phyloP scores from a whole-genome alignment of 345 rosid genomes.

The Litchi chinensis region DNA sequence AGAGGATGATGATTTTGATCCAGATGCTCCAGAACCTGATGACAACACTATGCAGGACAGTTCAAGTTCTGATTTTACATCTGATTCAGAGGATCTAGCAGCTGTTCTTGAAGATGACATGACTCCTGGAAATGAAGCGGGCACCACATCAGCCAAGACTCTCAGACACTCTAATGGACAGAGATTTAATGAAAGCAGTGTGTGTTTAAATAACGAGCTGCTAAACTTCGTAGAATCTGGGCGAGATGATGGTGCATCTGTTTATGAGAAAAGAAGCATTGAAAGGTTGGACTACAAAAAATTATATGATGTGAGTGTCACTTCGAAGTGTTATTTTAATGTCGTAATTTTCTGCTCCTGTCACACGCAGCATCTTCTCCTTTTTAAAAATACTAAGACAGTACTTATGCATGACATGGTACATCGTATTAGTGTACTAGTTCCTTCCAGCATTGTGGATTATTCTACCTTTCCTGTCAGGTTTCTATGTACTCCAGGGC shows the following conservation, averaged over 20 bases:
- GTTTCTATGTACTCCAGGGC: background rate
- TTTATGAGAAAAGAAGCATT: conserved; percentile 55
- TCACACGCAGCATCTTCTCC: background rate
- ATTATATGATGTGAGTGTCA: conserved; percentile 76
- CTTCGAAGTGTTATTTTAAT: conserved; percentile 8
- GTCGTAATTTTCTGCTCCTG: background rate
- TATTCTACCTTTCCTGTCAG: conserved; percentile 4
- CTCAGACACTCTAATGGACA: conserved; percentile 23
- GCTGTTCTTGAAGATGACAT: conserved; percentile 32
- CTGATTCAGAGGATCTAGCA: conserved; percentile 78
- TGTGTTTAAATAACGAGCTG: conserved; percentile 28
- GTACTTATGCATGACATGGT: background rate
- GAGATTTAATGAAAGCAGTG: conserved; percentile 32
- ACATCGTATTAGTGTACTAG: background rate
- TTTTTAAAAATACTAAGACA: background rate
- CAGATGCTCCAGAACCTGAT: conserved; percentile 53
- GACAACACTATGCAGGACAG: conserved; percentile 47
- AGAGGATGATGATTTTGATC: conserved; percentile 82
- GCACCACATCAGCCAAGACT: conserved; percentile 5
- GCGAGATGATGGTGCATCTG: conserved; percentile 41
- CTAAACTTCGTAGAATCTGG: conserved; percentile 37
- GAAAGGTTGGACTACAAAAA: conserved; percentile 90
- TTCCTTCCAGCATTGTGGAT: conserved; percentile 1
- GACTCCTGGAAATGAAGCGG: conserved; percentile 41
- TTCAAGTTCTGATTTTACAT: conserved; percentile 75